A percentile compares a stretch with the other conserved stretches of the same genome.
phyloP scores from a whole-genome alignment of 306 rosid genomes.

The Dryas alaskensis region DNA sequence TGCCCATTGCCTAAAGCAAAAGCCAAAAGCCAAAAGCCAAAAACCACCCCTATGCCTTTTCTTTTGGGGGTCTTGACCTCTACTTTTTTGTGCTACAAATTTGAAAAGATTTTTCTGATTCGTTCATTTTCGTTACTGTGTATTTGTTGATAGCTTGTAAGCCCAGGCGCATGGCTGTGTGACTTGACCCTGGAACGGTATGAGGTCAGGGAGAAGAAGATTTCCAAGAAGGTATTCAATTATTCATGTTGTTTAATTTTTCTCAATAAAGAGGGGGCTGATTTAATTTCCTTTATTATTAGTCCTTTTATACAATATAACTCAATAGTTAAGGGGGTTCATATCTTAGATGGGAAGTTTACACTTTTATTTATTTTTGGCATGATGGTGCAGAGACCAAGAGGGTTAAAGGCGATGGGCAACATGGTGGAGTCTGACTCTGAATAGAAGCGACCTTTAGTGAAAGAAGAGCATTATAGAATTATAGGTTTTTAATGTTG shows the following conservation, averaged over 20 bases:
- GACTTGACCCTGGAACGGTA: slow-evolving; percentile 84
- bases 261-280: background rate
- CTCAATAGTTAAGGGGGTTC: too few relatives aligned
- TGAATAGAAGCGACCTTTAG: slow-evolving; percentile 31
- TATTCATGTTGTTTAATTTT: background rate
- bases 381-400: slow-evolving; percentile 66
- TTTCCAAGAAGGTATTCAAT: slow-evolving; percentile 60
- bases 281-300: background rate
- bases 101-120: background rate
- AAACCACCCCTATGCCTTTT: background rate
- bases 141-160: slow-evolving; percentile 33
- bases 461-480: background rate
- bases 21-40: background rate
- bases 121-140: background rate
- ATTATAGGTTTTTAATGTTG: slow-evolving; percentile 24
- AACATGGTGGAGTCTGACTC: slow-evolving; percentile 85
- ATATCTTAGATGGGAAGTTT: too few relatives aligned
- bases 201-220: slow-evolving; percentile 94
- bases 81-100: background rate
- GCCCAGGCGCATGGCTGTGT: slow-evolving; percentile 84
- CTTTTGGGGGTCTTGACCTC: background rate
- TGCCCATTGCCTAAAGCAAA: background rate
- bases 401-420: slow-evolving; percentile 94
- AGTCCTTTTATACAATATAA: background rate
- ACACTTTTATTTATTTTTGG: background rate